Base-by-base conservation (phyloP, 305 asterid species). In the Rubia tinctorum region DNA sequence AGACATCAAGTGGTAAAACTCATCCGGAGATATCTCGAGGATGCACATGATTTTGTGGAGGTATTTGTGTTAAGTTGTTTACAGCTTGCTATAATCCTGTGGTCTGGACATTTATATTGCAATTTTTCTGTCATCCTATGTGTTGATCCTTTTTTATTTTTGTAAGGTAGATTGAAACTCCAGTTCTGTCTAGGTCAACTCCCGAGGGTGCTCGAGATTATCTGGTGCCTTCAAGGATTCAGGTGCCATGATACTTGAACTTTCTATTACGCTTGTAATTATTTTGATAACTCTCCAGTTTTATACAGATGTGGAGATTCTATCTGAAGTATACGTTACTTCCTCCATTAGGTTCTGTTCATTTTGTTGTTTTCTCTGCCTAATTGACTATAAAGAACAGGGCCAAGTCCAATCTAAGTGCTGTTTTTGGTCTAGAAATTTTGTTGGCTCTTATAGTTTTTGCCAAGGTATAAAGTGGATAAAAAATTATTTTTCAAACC, bases 151-250 rank as follows among this genome's bases (percentile, higher is more conserved):
- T 68, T 84, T 85, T 89, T 81, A 84, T 85, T 89, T 79, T 83
- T 87, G 81, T 85, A 90, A 95, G 97, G 97, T 90, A 95, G 98
- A 92, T 92, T 83, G 97, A 92, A 95, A 95, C 98, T 82, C 99
- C 98, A 82, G 83, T 95, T 79, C 91, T 95, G 60, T 90, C 98
- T 80, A 95, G 96, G 84, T 95, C 99, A 74, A 95, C 99, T 80
- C 99, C 98, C 43, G 99, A 95, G 92, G 99, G 99, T 76, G 99
- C 99, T 73, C 87, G 98, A 76, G 99, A 95, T 87, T 95, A 92
- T 87, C 80, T 95, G 84, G 99, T 95, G 78, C 99, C 99, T 73
- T 92, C 99, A 45, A 90, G 99, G 88, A 77, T 95, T 81, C 99
- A 95, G 98, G 99, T 95, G 82, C 61, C 68, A 62, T 66, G 27